Evolutionary conservation across 805 yeast genomes (phyloP).

Genomic region (Saturnispora zaruensis): DNA sequence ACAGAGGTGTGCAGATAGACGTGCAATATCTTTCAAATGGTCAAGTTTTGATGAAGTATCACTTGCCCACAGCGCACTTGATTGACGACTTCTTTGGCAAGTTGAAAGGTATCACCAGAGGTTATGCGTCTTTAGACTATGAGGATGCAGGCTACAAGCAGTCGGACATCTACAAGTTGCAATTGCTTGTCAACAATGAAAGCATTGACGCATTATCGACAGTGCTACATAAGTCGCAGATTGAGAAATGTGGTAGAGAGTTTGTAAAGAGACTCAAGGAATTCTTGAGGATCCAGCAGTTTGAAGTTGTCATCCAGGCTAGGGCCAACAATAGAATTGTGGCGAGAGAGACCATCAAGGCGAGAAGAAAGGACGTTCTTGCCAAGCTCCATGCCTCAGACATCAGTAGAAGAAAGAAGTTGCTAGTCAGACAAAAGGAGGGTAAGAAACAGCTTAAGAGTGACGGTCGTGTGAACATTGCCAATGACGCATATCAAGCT

Average conservation of each 20-base stretch:
- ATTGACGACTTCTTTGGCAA: slow-evolving; percentile 96
- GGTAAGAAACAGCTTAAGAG: slow-evolving; percentile 83
- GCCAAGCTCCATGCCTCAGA: slow-evolving; percentile 92
- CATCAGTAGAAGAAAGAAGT: slow-evolving; percentile 79
- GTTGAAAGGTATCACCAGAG: slow-evolving; percentile 79
- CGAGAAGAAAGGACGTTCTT: slow-evolving; percentile 89
- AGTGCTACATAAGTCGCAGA: slow-evolving; percentile 77
- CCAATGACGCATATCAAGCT: slow-evolving; percentile 83
- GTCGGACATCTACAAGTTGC: slow-evolving; percentile 79
- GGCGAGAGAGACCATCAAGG: slow-evolving; percentile 90
- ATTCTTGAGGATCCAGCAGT: slow-evolving; percentile 71
- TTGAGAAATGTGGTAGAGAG: slow-evolving; percentile 62
- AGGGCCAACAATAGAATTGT: slow-evolving; percentile 68
- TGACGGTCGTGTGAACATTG: slow-evolving; percentile 68
- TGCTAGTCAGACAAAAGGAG: slow-evolving; percentile 81
- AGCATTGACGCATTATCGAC: slow-evolving; percentile 90
- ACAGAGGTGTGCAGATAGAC: slow-evolving; percentile 77
- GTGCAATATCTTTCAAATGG: slow-evolving; percentile 69
- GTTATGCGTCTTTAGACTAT: slow-evolving; percentile 90
- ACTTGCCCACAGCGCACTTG: slow-evolving; percentile 76
- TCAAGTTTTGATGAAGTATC: slow-evolving; percentile 73
- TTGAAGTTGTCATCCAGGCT: slow-evolving; percentile 91
- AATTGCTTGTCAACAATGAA: slow-evolving; percentile 78
- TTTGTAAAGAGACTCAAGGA: slow-evolving; percentile 80
- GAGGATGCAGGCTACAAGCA: slow-evolving; percentile 84